Percentiles rank a stretch among this genome's conserved stretches.
These are phyloP conservation scores for Epichloe uncinata DNA, from an alignment of 2,329 filamentous ascomycete species.

Conservation along the genomic window DNA sequence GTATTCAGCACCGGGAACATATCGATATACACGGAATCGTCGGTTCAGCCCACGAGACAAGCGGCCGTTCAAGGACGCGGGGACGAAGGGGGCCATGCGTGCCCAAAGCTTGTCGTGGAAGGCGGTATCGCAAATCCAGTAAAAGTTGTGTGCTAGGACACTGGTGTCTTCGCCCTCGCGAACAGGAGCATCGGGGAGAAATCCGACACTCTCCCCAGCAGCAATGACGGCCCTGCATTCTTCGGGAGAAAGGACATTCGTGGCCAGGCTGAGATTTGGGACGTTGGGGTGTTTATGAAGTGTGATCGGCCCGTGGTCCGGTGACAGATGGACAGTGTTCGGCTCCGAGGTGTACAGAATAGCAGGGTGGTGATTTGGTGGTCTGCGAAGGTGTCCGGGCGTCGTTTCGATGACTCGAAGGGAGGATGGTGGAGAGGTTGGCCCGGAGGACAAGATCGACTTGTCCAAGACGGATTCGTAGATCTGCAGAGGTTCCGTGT, in stretches of 20 bases:
- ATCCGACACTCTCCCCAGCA: constrained; percentile 50
- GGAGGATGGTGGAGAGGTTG: constrained; percentile 11
- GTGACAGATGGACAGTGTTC: constrained; percentile 39
- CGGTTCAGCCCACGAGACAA: constrained; percentile 51
- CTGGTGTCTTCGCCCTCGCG: constrained; percentile 52
- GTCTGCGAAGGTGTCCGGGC: constrained; percentile 45
- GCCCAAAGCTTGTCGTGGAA: constrained; percentile 53
- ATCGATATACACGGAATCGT: constrained; percentile 58
- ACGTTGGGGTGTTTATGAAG: constrained; percentile 49
- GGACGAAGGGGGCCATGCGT: constrained; percentile 46
- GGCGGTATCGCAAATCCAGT: constrained; percentile 52
- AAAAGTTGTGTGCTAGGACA: constrained; percentile 59
- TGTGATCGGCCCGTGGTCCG: constrained; percentile 30
- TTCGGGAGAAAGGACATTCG: constrained; percentile 42
- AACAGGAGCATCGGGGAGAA: constrained; percentile 54
- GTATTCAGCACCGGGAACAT: constrained; percentile 61
- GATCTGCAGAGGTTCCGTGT: constrained; percentile 27
- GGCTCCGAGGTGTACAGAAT: constrained; percentile 49
- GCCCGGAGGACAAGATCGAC: constrained; percentile 32
- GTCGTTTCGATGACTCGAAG: constrained; percentile 51
- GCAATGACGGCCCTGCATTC: constrained; percentile 56
- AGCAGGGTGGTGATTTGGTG: constrained; percentile 53
- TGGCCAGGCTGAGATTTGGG: constrained; percentile 45
- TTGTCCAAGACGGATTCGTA: constrained; percentile 47
- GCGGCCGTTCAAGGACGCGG: constrained; percentile 39